Conservation (phyloP, 257 asterid species). For the Paulownia fortunei region DNA sequence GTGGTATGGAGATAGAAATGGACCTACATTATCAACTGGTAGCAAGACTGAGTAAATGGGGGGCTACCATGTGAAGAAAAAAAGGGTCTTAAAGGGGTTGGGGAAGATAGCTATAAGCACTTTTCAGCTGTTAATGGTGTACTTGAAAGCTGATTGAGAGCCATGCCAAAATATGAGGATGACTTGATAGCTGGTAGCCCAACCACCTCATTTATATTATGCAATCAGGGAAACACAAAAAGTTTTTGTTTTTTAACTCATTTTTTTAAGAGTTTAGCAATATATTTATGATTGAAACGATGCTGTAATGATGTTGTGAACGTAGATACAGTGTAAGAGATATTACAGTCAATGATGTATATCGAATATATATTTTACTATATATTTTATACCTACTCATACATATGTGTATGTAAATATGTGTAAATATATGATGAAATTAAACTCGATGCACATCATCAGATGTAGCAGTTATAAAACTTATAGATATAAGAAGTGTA, state of each 20-base stretch:
- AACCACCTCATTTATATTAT: neutral
- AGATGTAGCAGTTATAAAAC: too few species aligned
- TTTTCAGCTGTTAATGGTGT: conserved; percentile 30
- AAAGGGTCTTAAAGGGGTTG: conserved; percentile 22
- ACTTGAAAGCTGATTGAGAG: conserved; percentile 18
- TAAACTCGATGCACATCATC: too few species aligned
- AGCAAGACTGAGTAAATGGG: conserved; percentile 3
- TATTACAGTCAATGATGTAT: too few species aligned
- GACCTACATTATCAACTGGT: conserved; percentile 32
- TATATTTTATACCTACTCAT: too few species aligned
- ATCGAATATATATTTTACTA: too few species aligned
- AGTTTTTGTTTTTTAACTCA: neutral
- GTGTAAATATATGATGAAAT: too few species aligned
- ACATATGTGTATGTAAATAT: too few species aligned
- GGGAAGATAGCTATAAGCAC: conserved; percentile 13
- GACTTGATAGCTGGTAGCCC: neutral
- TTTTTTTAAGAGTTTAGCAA: too few species aligned
- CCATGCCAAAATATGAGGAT: conserved; percentile 11
- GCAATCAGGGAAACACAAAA: neutral
- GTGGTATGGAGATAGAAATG: conserved; percentile 31
- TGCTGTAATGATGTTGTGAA: neutral
- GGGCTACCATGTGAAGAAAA: conserved; percentile 42
- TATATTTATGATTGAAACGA: too few species aligned
- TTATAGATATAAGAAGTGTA: too few species aligned
- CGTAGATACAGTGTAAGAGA: too few species aligned